Base-by-base conservation (phyloP, 352 stramenopile species). In the Phytophthora boehmeriae region DNA sequence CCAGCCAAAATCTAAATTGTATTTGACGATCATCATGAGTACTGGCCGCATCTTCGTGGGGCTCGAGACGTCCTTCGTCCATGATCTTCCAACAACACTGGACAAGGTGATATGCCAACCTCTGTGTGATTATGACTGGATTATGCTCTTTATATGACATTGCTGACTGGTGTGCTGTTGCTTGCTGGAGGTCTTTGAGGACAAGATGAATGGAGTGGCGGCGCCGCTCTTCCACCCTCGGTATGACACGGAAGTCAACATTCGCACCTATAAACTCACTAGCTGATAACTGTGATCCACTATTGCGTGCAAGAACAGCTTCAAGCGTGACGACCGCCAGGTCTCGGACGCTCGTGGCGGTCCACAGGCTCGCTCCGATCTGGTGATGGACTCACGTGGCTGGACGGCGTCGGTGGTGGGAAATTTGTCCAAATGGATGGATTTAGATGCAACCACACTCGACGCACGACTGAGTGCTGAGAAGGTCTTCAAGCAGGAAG, bases 401-500 rank as follows among this genome's bases (percentile, higher is more conserved):
- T 97, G 89, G 89, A 95, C 86, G 23, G 80, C 86, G 35, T 87
- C 76, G 1, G 85, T 97, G 10, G 84, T 94, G 5, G 89, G 89
- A 17, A 73, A 80, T 36, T 39, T 96, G 13, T 96, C 86, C 52
- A 80, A 82, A 41, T 96, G 86, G 85, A 86, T 97, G 43, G 66
- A 87, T 41, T 52, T 91, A 39, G 89, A 97, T 45, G 63, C 73
- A 1, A 23, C 54, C 19, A 85, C 75, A 35, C 46, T 65, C 20
- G 51, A 59, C 20, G 54, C 59, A 9, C 85, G 89, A 0, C 53
- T 87, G 10, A 64, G 67, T 13, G 82, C 80, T 10, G 88, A 95
- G 56, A 90, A 85, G 57, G 82, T 78, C 1, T 89, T 97, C 60
- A 94, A 92, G 53, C 78, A 97, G 58, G 96, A 99, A 68, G 73